Evolutionary conservation across 768 basidiomycete species (phyloP).

Genomic region (Piloderma croceum): DNA sequence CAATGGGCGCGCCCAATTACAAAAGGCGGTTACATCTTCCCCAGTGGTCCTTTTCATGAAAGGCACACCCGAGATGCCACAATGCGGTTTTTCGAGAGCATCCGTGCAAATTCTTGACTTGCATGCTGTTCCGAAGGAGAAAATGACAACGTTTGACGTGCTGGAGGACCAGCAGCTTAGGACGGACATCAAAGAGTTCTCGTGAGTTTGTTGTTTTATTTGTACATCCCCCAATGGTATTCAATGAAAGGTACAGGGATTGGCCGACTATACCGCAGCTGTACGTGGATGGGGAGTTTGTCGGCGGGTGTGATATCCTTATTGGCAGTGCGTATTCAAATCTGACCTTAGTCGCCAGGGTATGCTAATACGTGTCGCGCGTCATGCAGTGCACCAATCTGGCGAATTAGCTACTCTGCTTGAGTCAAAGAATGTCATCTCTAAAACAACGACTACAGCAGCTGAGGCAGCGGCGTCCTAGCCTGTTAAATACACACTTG

Average conservation of each 20-base stretch:
- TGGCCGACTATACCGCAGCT: constrained; percentile 98
- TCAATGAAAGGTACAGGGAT: constrained; percentile 46
- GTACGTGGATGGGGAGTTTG: constrained; percentile 91
- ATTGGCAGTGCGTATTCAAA: constrained; percentile 64
- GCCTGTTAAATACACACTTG: no score
- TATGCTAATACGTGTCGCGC: constrained; percentile 2
- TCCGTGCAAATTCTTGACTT: constrained; percentile 86
- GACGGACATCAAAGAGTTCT: constrained; percentile 89
- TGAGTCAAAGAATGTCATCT: constrained; percentile 64
- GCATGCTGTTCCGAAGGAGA: constrained; percentile 73
- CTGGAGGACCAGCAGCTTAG: constrained; percentile 81
- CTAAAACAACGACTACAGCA: constrained; percentile 27
- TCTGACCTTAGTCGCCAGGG: constrained; percentile 1
- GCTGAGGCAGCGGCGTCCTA: constrained; percentile 11
- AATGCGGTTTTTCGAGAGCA: constrained; percentile 95
- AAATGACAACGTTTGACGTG: constrained; percentile 87
- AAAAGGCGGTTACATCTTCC: constrained; percentile 63
- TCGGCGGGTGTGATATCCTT: constrained; percentile 96
- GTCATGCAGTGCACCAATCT: constrained; percentile 80
- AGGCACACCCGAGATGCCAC: constrained; percentile 78
- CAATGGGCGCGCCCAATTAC: constrained; percentile 57
- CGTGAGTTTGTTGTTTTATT: constrained; percentile 54
- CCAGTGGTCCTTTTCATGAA: constrained; percentile 99
- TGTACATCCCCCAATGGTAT: not conserved
- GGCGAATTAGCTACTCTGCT: constrained; percentile 87